Base-by-base conservation (phyloP, 768 basidiomycete species). In the Pleurotus cornucopiae region DNA sequence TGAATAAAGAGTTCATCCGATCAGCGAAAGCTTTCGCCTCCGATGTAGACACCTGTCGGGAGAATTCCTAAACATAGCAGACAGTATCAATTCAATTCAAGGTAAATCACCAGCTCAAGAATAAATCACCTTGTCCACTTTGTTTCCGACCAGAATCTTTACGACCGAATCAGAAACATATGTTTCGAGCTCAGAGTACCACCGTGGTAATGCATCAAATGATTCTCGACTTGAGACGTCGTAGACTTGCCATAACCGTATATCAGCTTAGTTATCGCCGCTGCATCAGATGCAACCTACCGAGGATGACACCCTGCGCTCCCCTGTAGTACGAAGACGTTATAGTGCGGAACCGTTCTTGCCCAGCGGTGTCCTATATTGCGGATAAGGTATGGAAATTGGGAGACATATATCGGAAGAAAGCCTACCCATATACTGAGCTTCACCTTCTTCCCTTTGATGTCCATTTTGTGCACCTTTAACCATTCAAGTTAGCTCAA, bases 271-370 rank as follows among this genome's bases (percentile, higher is more conserved):
- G 48, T 20, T 5, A 30, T 60, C 37, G 48, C 49, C 25, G 11
- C 12, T 12, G 41, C 13, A 34, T 20, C 12, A 25, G 16, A 30
- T 6, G 16, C 44, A 20, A 61, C 72, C 3, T 54, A 85, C 88
- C 87, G 46, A 92, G 78, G 63, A 92, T 88, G 49, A 91, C 81
- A 5, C 90, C 89, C 62, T 92, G 89, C 44, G 89, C 89, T 1
- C 89, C 90, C 25, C 97, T 82, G 66, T 98, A 99, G 64, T 98
- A 99, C 6, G 90, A 92, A 2, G 89, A 89, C 4, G 97, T 98
- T 62, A 99, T 88, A 2, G 95, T 97, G 46, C 94, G 80, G 67
- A 98, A 99, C 4, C 96, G 85, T 71, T 99, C 97, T 69, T 98
- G 96, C 0, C 97, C 96, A 49, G 94, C 93, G 0, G 94, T 96